Evolutionary conservation across 2,329 filamentous ascomycete genomes (phyloP).

Genomic region (Fusarium tanahbumbuense): DNA sequence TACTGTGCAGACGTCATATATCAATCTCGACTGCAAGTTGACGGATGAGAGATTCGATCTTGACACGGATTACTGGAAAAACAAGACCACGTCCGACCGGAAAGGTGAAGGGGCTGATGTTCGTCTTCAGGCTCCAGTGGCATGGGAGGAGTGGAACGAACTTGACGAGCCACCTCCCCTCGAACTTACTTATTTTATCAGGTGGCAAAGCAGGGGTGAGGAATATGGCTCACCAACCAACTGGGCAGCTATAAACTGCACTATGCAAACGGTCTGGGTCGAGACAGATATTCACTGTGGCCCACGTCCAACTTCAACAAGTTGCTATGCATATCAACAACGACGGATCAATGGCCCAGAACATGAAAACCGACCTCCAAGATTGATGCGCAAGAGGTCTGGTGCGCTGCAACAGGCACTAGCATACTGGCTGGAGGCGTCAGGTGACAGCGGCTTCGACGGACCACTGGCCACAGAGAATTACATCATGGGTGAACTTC

Average conservation of each 20-base stretch:
- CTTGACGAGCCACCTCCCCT: not conserved
- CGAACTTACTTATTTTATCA: not conserved
- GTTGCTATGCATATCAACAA: not conserved
- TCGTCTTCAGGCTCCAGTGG: not conserved
- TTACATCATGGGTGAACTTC: not conserved
- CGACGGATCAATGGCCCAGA: accelerated
- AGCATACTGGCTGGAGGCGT: not conserved
- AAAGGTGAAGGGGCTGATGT: not conserved
- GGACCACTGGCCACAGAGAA: not conserved
- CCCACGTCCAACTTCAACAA: not conserved
- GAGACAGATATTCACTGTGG: not conserved
- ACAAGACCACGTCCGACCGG: not conserved
- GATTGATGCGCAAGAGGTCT: accelerated
- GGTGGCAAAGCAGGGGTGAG: not conserved
- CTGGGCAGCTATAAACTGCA: not conserved
- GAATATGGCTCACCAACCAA: not conserved
- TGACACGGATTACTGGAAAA: not conserved
- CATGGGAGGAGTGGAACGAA: not conserved
- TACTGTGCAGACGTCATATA: not conserved
- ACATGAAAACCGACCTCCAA: accelerated
- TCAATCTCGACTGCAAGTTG: not conserved
- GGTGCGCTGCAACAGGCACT: not conserved
- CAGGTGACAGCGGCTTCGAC: accelerated
- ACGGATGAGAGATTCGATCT: not conserved
- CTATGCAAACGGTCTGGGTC: not conserved